A percentile compares a stretch with the other conserved stretches of the same genome.
phyloP scores from a whole-genome alignment of 2,329 filamentous ascomycete genomes.

The Aspergillus glaucus region DNA sequence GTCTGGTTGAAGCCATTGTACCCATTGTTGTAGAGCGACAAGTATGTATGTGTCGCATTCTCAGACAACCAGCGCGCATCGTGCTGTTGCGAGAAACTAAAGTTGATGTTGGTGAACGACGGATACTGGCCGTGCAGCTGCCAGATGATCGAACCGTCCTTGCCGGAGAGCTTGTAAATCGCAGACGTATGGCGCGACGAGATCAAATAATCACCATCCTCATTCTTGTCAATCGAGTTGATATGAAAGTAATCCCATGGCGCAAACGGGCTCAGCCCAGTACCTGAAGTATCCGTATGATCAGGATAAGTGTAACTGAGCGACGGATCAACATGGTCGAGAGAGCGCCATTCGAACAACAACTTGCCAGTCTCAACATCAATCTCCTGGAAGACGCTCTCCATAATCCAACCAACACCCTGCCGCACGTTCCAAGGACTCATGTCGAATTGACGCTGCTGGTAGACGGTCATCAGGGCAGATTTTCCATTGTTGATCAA shows the following conservation, averaged over 20 bases:
- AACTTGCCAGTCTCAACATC: slow-evolving; percentile 45
- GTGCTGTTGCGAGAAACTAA: slow-evolving; percentile 40
- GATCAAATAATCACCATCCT: slow-evolving; percentile 36
- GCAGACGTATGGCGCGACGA: slow-evolving; percentile 36
- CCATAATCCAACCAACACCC: slow-evolving; percentile 47
- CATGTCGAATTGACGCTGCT: slow-evolving; percentile 43
- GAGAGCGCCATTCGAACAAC: slow-evolving; percentile 46
- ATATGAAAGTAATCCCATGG: slow-evolving; percentile 44
- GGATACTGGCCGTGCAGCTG: slow-evolving; percentile 32
- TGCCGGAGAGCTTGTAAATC: slow-evolving; percentile 37
- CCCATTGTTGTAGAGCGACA: slow-evolving; percentile 39
- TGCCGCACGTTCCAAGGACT: slow-evolving; percentile 36
- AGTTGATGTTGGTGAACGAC: slow-evolving; percentile 32
- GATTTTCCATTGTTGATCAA: slow-evolving; percentile 40
- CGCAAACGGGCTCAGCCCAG: slow-evolving; percentile 40
- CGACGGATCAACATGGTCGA: slow-evolving; percentile 45
- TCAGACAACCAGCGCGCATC: slow-evolving; percentile 36
- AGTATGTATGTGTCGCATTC: slow-evolving; percentile 31
- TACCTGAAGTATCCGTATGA: slow-evolving; percentile 42
- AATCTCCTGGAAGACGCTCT: slow-evolving; percentile 49
- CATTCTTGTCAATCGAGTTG: slow-evolving; percentile 39
- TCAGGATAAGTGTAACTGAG: slow-evolving; percentile 43
- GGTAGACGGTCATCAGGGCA: slow-evolving; percentile 37
- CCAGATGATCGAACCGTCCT: slow-evolving; percentile 35
- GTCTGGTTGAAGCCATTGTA: slow-evolving; percentile 37